Evolutionary conservation across 2,329 filamentous ascomycete species (phyloP).

Genomic region (Beauveria caledonica): DNA sequence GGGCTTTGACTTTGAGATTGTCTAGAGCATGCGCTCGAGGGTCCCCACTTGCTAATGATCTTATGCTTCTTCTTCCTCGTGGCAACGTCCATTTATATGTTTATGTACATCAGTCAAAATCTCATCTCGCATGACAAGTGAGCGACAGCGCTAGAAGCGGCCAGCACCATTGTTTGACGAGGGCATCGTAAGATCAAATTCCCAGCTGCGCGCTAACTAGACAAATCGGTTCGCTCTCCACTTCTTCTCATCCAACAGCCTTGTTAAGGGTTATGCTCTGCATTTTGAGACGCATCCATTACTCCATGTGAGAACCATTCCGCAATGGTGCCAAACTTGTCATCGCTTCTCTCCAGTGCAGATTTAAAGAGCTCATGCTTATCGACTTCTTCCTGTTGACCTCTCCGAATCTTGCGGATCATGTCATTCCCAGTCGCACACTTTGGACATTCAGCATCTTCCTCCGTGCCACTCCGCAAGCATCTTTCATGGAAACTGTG

Average conservation of each 20-base stretch:
- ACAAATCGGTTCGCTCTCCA: background rate
- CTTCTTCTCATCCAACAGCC: background rate
- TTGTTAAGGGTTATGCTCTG: constrained; percentile 19
- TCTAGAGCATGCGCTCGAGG: too few species aligned
- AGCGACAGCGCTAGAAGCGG: too few species aligned
- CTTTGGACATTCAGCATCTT: constrained; percentile 72
- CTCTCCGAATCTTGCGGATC: constrained; percentile 75
- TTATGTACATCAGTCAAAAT: too few species aligned
- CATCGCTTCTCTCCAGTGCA: constrained; percentile 66
- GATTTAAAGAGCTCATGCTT: constrained; percentile 84
- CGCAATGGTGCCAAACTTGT: constrained; percentile 82
- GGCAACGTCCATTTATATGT: too few species aligned
- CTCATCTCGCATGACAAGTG: too few species aligned
- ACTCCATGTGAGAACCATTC: constrained; percentile 94
- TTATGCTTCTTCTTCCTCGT: too few species aligned
- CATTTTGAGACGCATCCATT: constrained; percentile 51
- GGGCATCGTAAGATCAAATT: background rate
- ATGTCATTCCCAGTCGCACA: constrained; percentile 81
- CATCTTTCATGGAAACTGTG: constrained; percentile 95
- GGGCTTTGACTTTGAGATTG: too few species aligned
- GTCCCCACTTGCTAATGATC: too few species aligned
- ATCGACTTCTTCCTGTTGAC: constrained; percentile 78
- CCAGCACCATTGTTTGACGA: too few species aligned
- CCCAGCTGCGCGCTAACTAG: background rate
- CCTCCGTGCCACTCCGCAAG: constrained; percentile 44